These are phyloP conservation scores for Cephaloascus fragrans DNA, from an alignment of 805 yeast genomes.

Conservation along the genomic window DNA sequence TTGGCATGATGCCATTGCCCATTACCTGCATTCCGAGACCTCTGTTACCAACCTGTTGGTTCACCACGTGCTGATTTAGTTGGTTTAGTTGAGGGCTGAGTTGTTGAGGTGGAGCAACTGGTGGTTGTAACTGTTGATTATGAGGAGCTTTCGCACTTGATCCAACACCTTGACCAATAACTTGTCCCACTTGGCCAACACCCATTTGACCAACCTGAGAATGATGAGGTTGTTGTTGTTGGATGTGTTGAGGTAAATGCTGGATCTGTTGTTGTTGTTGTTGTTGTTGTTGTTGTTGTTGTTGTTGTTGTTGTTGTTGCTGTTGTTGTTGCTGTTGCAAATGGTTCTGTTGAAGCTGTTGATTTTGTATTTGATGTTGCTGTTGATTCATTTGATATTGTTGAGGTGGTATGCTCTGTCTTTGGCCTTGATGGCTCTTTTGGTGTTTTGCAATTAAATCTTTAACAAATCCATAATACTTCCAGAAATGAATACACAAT, in stretches of 20 bases:
- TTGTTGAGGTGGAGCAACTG: constrained; percentile 8
- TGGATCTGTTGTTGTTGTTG: constrained; percentile 1
- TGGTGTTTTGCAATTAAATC: too few relatives aligned
- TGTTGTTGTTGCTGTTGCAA: constrained; percentile 2
- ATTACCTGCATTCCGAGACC: not conserved
- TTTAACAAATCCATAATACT: constrained; percentile 65
- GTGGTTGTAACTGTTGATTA: not conserved
- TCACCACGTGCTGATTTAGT: constrained; percentile 1
- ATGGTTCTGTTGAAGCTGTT: constrained; percentile 4
- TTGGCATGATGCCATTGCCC: too few relatives aligned
- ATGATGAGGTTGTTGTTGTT: constrained; percentile 4
- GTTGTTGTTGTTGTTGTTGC: constrained; percentile 2
- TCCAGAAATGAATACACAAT: constrained; percentile 61
- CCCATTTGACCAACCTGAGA: not conserved
- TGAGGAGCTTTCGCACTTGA: too few relatives aligned
- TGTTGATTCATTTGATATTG: constrained; percentile 3
- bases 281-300: not conserved
- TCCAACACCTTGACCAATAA: too few relatives aligned
- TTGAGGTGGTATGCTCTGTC: too few relatives aligned
- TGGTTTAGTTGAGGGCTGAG: constrained; percentile 5
- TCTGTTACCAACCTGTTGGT: too few relatives aligned
- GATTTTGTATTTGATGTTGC: constrained; percentile 1
- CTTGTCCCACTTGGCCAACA: too few relatives aligned
- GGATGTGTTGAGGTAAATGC: constrained; percentile 9
- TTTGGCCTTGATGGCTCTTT: too few relatives aligned